A percentile compares a stretch with the other conserved stretches of the same genome.
Evolutionary conservation across 2,329 filamentous ascomycete species (phyloP).

Genomic region (Monosporascus sp.): DNA sequence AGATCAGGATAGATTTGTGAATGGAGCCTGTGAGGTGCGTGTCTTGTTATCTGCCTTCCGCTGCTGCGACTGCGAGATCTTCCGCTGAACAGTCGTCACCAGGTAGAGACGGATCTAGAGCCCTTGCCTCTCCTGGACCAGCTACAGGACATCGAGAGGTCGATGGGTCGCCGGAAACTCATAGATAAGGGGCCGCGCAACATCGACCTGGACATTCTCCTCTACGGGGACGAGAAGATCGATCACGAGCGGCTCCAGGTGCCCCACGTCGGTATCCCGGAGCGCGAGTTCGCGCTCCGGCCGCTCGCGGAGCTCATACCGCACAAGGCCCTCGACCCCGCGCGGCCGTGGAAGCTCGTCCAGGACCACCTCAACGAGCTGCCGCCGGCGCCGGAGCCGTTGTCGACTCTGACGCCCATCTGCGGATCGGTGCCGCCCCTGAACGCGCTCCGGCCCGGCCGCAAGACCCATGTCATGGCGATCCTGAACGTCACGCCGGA

Average conservation of each 20-base stretch:
- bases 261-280: constrained; percentile 78
- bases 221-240: constrained; percentile 67
- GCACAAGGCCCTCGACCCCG: constrained; percentile 44
- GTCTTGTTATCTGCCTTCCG: neutral
- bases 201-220: constrained; percentile 88
- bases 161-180: constrained; percentile 73
- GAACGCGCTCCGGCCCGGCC: constrained; percentile 50
- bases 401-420: constrained; percentile 57
- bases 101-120: constrained; percentile 76
- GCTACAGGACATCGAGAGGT: constrained; percentile 78
- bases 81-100: constrained; percentile 7
- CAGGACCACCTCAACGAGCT: constrained; percentile 59
- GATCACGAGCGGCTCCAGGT: constrained; percentile 70
- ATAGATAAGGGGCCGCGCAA: constrained; percentile 92
- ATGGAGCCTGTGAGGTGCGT: constrained; percentile 85
- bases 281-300: constrained; percentile 88
- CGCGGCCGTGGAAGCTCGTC: constrained; percentile 54
- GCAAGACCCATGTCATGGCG: constrained; percentile 78
- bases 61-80: too few species aligned
- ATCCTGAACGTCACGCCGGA: constrained; percentile 94
- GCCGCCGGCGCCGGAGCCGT: constrained; percentile 38
- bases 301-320: constrained; percentile 73
- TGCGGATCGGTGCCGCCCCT: constrained; percentile 46
- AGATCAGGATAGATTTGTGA: constrained; percentile 83
- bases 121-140: constrained; percentile 73